phyloP scores from a whole-genome alignment of 805 yeast species.

The Schwanniomyces vanrijiae region DNA sequence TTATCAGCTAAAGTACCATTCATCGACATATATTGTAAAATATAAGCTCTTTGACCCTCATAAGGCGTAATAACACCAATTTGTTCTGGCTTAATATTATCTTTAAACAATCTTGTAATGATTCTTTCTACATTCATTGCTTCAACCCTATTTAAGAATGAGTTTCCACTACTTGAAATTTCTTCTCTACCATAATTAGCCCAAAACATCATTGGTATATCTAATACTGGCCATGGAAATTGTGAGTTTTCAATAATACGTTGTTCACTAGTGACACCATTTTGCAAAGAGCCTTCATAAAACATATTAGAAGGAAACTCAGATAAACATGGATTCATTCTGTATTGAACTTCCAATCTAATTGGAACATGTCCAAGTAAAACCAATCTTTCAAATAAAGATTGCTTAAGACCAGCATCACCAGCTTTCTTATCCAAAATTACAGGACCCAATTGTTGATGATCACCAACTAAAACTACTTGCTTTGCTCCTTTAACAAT shows the following conservation, averaged over 20 bases:
- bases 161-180: slow-evolving; percentile 75
- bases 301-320: slow-evolving; percentile 91
- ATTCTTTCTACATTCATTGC: slow-evolving; percentile 85
- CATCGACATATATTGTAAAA: slow-evolving; percentile 73
- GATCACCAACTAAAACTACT: slow-evolving; percentile 90
- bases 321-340: slow-evolving; percentile 89
- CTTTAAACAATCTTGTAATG: slow-evolving; percentile 68
- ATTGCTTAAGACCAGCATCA: slow-evolving; percentile 82
- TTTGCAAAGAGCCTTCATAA: slow-evolving; percentile 88
- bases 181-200: slow-evolving; percentile 87
- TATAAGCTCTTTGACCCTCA: slow-evolving; percentile 87
- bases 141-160: slow-evolving; percentile 82
- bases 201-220: slow-evolving; percentile 96
- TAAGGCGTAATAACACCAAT: slow-evolving; percentile 95
- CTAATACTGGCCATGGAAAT: slow-evolving; percentile 91
- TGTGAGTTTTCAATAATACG: slow-evolving; percentile 52
- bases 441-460: slow-evolving; percentile 93
- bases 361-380: slow-evolving; percentile 81
- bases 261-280: slow-evolving; percentile 82
- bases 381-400: slow-evolving; percentile 83
- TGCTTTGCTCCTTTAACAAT: slow-evolving; percentile 87
- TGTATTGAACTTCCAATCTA: slow-evolving; percentile 86
- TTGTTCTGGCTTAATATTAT: slow-evolving; percentile 75
- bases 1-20: slow-evolving; percentile 59
- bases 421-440: slow-evolving; percentile 78